Evolutionary conservation across 2,329 filamentous ascomycete species (phyloP).

Genomic region (Juglanconis sp.): DNA sequence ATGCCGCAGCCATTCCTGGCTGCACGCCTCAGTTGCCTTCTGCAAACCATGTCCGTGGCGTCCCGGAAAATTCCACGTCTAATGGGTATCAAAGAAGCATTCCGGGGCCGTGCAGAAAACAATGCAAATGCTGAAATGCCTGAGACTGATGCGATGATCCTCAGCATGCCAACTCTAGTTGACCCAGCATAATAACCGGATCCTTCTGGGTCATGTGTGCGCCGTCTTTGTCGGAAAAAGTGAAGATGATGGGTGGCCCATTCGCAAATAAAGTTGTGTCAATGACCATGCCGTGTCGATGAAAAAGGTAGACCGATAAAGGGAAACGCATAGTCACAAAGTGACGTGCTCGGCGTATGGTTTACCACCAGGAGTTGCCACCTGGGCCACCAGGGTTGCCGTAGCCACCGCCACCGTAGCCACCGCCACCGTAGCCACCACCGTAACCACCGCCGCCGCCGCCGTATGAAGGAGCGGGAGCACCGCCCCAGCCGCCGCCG

Average conservation of each 20-base stretch:
- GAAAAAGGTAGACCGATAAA: constrained; percentile 21
- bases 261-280: constrained; percentile 37
- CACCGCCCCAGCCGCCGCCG: constrained; percentile 41
- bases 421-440: constrained; percentile 44
- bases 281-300: constrained; percentile 21
- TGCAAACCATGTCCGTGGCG: constrained; percentile 25
- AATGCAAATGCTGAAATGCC: constrained; percentile 35
- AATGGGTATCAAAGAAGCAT: constrained; percentile 38
- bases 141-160: constrained; percentile 32
- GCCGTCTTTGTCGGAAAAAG: constrained; percentile 31
- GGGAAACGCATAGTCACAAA: constrained; percentile 5
- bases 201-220: constrained; percentile 34
- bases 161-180: constrained; percentile 32
- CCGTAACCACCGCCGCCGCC: constrained; percentile 34
- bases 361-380: constrained; percentile 68
- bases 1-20: constrained; percentile 23
- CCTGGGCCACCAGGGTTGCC: constrained; percentile 65
- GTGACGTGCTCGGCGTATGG: constrained; percentile 14
- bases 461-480: constrained; percentile 41
- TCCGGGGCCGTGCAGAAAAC: constrained; percentile 31
- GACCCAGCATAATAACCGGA: constrained; percentile 22
- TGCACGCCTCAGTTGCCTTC: constrained; percentile 28
- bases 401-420: constrained; percentile 55
- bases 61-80: constrained; percentile 30
- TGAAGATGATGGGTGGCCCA: constrained; percentile 22